Evolutionary conservation across 2,329 filamentous ascomycete genomes (phyloP).

Genomic region (Neonectria coccinea): DNA sequence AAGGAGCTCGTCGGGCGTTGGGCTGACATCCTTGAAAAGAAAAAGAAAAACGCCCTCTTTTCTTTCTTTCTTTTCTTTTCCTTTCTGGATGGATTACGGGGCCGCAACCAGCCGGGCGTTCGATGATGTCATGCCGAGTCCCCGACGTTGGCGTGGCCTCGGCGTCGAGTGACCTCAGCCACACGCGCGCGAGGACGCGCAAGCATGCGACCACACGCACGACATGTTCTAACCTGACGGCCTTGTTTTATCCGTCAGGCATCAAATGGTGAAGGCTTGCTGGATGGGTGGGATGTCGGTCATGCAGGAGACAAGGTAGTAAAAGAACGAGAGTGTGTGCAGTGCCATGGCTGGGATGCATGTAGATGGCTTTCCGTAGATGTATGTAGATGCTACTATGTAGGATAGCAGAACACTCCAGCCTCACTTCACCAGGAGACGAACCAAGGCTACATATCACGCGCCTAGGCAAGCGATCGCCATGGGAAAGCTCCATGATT

Average conservation of each 20-base stretch:
- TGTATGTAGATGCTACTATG: conserved; percentile 7
- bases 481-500: background rate
- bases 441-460: background rate
- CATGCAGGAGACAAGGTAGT: background rate
- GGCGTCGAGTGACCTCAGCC: conserved; percentile 4
- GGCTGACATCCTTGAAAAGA: background rate
- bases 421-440: background rate
- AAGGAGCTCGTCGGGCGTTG: background rate
- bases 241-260: background rate
- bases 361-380: conserved; percentile 3
- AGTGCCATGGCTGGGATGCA: background rate
- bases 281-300: background rate
- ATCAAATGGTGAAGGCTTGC: background rate
- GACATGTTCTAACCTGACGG: background rate
- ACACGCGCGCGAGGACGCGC: background rate
- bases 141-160: conserved; percentile 5
- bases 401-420: conserved; percentile 1
- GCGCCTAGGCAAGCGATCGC: background rate
- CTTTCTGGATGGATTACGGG: background rate
- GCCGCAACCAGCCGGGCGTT: background rate
- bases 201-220: background rate
- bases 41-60: background rate
- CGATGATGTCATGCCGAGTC: conserved; percentile 27
- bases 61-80: background rate
- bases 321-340: too few species aligned